Base-by-base conservation (phyloP, 2,329 filamentous ascomycete species). In the Aquanectria penicillioides region DNA sequence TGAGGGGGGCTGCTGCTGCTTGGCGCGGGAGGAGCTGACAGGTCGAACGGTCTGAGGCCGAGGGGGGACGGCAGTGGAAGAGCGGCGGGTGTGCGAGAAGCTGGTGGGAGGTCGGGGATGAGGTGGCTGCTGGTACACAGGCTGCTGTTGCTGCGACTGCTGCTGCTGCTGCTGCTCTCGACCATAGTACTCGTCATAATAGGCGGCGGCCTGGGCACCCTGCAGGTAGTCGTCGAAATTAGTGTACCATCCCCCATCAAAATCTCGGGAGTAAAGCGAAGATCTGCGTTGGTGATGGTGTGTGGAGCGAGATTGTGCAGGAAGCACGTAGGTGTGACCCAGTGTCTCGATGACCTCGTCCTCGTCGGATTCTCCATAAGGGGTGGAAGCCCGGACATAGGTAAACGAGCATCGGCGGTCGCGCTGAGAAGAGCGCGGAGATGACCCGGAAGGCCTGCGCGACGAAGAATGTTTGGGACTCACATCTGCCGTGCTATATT, bases 401-500 rank as follows among this genome's bases (percentile, higher is more conserved):
- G 82, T 81, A 77, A 81, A 83, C 65, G 84, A 86, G 77, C 76
- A 78, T 72, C 82, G 83, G 70, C 83, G 83, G 74, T 85, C 82
- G 76, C 78, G 81, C 78, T 76, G 78, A 71, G 73, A 62, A 47
- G 63, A 62, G 61, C 68, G 65, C 64, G 71, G 69, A 66, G 66
- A 72, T 51, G 70, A 72, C 66, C 69, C 72, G 62, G 72, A 74
- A 63, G 69, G 71, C 69, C 75, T 76, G 72, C 77, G 76, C 72
- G 75, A 77, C 72, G 77, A 81, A 75, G 78, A 81, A 76, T 76
- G 71, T 77, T 83, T 83, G 70, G 77, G 75, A 87, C 85, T 87
- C 85, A 87, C 85, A 86, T 87, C 85, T 78, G 83, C 84, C 77
- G 85, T 86, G 78, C 83, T 84, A 80, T 87, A 87, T 72, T 85